Base-by-base conservation (phyloP, 2,329 filamentous ascomycete species). In the Dactylellina leptospora region DNA sequence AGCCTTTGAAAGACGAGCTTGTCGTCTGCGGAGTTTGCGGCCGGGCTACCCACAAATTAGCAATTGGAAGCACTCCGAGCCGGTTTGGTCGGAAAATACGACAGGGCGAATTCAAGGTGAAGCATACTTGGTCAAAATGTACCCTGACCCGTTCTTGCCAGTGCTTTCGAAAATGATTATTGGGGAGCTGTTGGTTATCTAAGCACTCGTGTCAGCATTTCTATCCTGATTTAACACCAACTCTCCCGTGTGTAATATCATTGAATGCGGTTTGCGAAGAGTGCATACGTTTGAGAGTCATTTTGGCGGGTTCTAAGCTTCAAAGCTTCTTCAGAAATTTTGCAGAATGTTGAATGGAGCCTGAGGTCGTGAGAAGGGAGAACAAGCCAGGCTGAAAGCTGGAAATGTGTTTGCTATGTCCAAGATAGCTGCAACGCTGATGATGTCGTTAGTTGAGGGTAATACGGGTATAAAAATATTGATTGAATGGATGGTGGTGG, bases 91-190 rank as follows among this genome's bases (percentile, higher is more conserved):
- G n/a, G n/a, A n/a, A n/a, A n/a, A n/a, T n/a, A n/a, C n/a, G n/a
- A n/a, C n/a, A n/a, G n/a, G n/a, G n/a, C n/a, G n/a, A n/a, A n/a
- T n/a, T n/a, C n/a, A 81, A 83, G 81, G 85, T 93, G 96, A 50
- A n/a, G 11, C 23, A 47, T 44, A 71, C 93, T 92, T 97, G 95
- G 87, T 99, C 92, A 86, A 99, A 99, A 88, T 99, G 95, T 84
- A 91, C 91, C 85, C 92, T 91, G 82, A 99, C 95, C 85, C 93
- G 91, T 86, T 92, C 91, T 85, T 97, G 93, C 95, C 95, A 99
- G 88, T 99, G 93, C 92, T 96, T 97, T 86, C 92, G 93, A 91
- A 96, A 96, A 83, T 97, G 76, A 70, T 76, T 76, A 68, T 75
- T 76, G 60, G 76, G 76, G 54, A 77, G 74, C 74, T 77, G 76